phyloP scores from a whole-genome alignment of 139 green algal genomes.

The Bryopsis sp. region DNA sequence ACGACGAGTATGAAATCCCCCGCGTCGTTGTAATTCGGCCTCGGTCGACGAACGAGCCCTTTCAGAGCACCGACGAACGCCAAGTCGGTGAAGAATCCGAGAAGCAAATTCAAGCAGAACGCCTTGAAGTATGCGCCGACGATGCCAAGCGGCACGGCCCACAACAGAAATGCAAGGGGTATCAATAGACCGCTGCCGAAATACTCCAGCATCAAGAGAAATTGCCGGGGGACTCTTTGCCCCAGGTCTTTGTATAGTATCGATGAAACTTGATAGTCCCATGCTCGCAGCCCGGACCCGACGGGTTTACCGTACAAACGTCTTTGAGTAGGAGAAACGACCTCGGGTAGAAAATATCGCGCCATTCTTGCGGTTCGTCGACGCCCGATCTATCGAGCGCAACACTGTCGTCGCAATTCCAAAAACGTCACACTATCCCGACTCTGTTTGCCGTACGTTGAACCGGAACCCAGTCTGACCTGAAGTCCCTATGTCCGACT shows the following conservation, averaged over 20 bases:
- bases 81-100: constrained; percentile 44
- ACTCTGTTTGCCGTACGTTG: no score
- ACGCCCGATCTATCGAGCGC: no score
- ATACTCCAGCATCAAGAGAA: constrained; percentile 38
- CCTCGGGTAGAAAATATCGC: no score
- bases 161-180: background rate
- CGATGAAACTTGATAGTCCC: constrained; percentile 18
- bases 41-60: constrained; percentile 22
- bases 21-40: constrained; percentile 45
- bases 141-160: background rate
- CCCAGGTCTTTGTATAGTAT: constrained; percentile 17
- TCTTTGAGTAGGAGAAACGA: no score
- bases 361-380: no score
- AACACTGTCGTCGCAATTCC: no score
- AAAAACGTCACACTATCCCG: no score
- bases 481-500: no score
- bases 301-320: no score
- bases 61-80: constrained; percentile 41
- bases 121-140: background rate
- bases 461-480: no score
- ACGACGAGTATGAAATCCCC: constrained; percentile 48
- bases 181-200: constrained; percentile 38
- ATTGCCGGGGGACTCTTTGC: constrained; percentile 23
- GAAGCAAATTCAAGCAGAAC: constrained; percentile 27
- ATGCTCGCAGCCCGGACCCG: no score